Base-by-base conservation (phyloP, 2,329 filamentous ascomycete species). In the Cladosporium sp. region DNA sequence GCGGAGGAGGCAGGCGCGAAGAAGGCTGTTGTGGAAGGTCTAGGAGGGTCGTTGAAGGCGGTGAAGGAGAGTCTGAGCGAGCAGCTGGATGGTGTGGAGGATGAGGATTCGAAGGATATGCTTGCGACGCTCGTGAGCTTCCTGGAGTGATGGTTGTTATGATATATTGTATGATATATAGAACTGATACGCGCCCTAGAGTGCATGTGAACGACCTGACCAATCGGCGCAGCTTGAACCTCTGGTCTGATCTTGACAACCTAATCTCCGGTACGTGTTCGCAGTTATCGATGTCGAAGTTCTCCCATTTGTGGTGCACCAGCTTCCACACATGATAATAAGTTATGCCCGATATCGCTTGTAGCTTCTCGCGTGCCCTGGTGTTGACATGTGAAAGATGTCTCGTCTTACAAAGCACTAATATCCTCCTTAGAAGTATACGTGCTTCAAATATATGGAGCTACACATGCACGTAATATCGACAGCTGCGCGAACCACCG, bases 1-100 rank as follows among this genome's bases (percentile, higher is more conserved):
- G 95, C 93, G 0, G 95, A 99, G 78, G 95, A 99, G 73, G 83
- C 83, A 36, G 92, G 91, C 0, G 91, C 92, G 1, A 86, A 84
- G 71, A 82, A 79, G 64, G 89, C 84, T 71, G 87, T 97, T 34
- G 78, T 83, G 58, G 79, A 82, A 25, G 78, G 90, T 4, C 79
- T 97, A 70, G 60, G 60, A 43, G 89, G 92, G 74, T 81, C 82
- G 8, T 74, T 96, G 21, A 80, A 75, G 4, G 81, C 88, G 18
- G 78, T 98, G 25, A 87, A 84, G 70, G 78, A 74, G 21, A 93
- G 91, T 26, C 79, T 99, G 57, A 83, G 88, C 82, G 88, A 89
- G 72, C 89, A 91, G 81, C 76, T 89, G 7, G 81, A 85, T 67
- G 86, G 83, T 1, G 80, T 80, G 2, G 83, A 84, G n/a, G 84